phyloP scores from a whole-genome alignment of 2,329 filamentous ascomycete genomes.

The Claviceps monticola region DNA sequence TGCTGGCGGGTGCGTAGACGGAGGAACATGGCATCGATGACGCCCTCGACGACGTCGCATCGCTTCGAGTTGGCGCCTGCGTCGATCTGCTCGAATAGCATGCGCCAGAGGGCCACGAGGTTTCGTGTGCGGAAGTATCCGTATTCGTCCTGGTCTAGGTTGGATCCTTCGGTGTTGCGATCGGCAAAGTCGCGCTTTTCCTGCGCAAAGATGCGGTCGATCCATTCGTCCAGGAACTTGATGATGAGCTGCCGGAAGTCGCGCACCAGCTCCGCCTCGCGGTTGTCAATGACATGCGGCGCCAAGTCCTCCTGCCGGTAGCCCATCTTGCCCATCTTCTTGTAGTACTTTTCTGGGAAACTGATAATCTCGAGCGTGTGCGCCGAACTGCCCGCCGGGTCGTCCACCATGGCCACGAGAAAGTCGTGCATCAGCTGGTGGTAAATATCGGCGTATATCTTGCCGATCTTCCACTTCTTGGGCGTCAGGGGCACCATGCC shows the following conservation, averaged over 20 bases:
- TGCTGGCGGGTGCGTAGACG: slow-evolving; percentile 72
- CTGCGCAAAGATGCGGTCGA: slow-evolving; percentile 75
- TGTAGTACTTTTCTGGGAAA: slow-evolving; percentile 92
- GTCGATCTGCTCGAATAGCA: slow-evolving; percentile 84
- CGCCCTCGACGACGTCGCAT: slow-evolving; percentile 82
- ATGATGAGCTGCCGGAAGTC: slow-evolving; percentile 95
- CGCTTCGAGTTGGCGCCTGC: slow-evolving; percentile 76
- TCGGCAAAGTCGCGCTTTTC: slow-evolving; percentile 73
- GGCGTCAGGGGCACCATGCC: slow-evolving; percentile 89
- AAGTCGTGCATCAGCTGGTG: slow-evolving; percentile 94
- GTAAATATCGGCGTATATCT: slow-evolving; percentile 81
- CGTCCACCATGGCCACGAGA: slow-evolving; percentile 67
- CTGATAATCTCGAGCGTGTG: slow-evolving; percentile 87
- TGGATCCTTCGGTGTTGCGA: slow-evolving; percentile 55
- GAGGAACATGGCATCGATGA: slow-evolving; percentile 90
- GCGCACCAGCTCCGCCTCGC: slow-evolving; percentile 77
- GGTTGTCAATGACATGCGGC: slow-evolving; percentile 80
- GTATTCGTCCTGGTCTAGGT: slow-evolving; percentile 76
- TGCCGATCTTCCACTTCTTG: slow-evolving; percentile 91
- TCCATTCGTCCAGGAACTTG: slow-evolving; percentile 92
- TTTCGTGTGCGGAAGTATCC: slow-evolving; percentile 88
- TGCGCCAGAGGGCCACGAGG: slow-evolving; percentile 89
- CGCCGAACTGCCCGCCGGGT: slow-evolving; percentile 68
- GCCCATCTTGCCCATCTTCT: slow-evolving; percentile 86
- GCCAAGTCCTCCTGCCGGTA: slow-evolving; percentile 61